phyloP scores from a whole-genome alignment of 495 filamentous ascomycete species.

The Sphaerosporella brunnea region DNA sequence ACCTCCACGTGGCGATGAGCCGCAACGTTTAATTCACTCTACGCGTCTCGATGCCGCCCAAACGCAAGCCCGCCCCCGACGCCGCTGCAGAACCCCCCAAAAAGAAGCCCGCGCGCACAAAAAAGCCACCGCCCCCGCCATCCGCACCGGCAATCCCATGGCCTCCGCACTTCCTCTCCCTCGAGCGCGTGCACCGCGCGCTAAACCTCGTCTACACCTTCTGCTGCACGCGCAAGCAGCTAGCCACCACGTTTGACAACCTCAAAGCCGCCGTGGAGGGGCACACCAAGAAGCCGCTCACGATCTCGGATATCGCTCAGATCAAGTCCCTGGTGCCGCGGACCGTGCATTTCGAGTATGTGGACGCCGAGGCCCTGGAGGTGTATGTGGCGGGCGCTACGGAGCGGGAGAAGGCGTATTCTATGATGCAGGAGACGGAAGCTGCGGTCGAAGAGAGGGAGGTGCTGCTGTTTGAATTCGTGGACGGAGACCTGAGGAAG shows the following conservation, averaged over 20 bases:
- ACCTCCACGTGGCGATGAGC: no score
- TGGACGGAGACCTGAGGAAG: slow-evolving; percentile 78
- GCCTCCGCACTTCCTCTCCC: slow-evolving; percentile 53
- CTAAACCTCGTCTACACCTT: slow-evolving; percentile 90
- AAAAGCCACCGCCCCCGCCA: slow-evolving; percentile 10
- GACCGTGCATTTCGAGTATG: slow-evolving; percentile 68
- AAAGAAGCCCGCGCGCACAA: slow-evolving; percentile 6
- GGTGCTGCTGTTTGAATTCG: slow-evolving; percentile 75
- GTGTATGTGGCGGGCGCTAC: slow-evolving; percentile 47
- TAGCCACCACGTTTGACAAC: slow-evolving; percentile 78
- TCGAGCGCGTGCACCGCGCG: slow-evolving; percentile 64
- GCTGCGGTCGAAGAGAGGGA: slow-evolving; percentile 29
- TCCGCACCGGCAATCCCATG: slow-evolving; percentile 38
- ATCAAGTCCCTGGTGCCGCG: slow-evolving; percentile 60
- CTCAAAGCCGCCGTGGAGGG: slow-evolving; percentile 70
- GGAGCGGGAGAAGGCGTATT: slow-evolving; percentile 29
- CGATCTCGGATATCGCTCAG: slow-evolving; percentile 59
- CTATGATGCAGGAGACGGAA: slow-evolving; percentile 24
- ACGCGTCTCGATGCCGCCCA: slow-evolving; percentile 4
- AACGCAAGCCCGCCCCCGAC: slow-evolving; percentile 12
- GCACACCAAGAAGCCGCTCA: slow-evolving; percentile 53
- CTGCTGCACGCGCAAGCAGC: slow-evolving; percentile 65
- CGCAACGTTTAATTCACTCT: no score
- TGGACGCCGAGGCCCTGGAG: slow-evolving; percentile 63
- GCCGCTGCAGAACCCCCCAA: neutral